Base-by-base conservation (phyloP, 2,329 filamentous ascomycete genomes). In the Rhinocladiella mackenziei region DNA sequence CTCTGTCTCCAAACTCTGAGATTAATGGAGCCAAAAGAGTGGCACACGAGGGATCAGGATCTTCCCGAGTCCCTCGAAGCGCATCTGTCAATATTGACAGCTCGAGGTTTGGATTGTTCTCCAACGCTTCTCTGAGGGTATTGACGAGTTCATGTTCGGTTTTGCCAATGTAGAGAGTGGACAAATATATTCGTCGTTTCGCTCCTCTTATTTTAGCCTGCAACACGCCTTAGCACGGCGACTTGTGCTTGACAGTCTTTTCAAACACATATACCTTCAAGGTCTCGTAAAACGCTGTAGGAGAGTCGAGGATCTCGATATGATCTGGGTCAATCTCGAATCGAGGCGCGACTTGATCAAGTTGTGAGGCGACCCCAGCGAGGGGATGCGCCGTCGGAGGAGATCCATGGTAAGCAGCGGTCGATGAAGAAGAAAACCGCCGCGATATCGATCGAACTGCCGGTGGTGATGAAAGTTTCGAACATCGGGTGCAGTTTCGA, bases 101-200 rank as follows among this genome's bases (percentile, higher is more conserved):
- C 59, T 80, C 83, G 17, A 98, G 76, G 4, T 83, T 69, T 0
- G 86, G 82, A 51, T 94, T 94, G 7, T 70, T 70, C 37, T 78
- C 75, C 9, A 98, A 74, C 4, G 89, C 84, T 51, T 84, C 75
- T 54, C 81, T 82, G 31, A 98, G 71, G 0, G 84, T 87, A 13
- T 80, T 74, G 45, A 97, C 87, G 60, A 98, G 75, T 57, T 97
- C 92, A 65, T 83, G 76, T 66, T 98, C 92, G 1, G 85, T 85
- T 65, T 91, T 94, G 52, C 92, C 92, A 62, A 98, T 92, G 63
- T 98, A 98, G 39, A 98, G 71, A 0, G 92, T 98, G n/a, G 89
- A 94, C 37, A 98, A 71, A 63, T 94, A 98, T 55, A 98, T 84
- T 48, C 86, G 79, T 39, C 70, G 75, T 64, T 87, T 80, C 7